Base-by-base conservation (phyloP, 1,139 yeast species). In the Blastobotrys raffinosifermentans region DNA sequence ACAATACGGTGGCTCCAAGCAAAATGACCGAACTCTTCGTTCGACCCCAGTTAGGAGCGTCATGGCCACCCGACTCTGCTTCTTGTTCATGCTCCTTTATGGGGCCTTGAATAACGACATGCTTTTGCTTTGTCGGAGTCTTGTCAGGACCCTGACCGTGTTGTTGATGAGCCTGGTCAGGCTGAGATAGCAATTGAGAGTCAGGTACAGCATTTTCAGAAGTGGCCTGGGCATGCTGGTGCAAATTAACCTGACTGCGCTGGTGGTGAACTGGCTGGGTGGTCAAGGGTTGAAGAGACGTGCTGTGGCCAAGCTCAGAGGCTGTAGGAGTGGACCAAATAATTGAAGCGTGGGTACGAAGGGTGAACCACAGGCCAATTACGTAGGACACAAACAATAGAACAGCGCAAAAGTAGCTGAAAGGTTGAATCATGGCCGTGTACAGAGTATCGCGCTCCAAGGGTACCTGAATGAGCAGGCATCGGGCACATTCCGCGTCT, bases 1-100 rank as follows among this genome's bases (percentile, higher is more conserved):
- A 91, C 26, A 87, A 63, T 9, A 89, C 49, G 0, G 98, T 91
- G 0, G 98, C 94, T 3, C 83, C 74, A 10, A 91, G 66, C 35
- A 91, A 68, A 32, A 91, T 89, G n/a, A 82, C 73, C 0, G 95
- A 74, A 3, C 96, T 84, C 60, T 89, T 89, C 13, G 70, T 67
- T 51, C 93, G 71, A 9, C 95, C 81, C 99, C 99, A 91, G 57
- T 91, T 91, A 29, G 98, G 97, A 0, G 96, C 95, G 59, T 89
- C 97, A 51, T 91, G 98, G 0, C 94, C 94, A 3, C 84, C 81
- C 8, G 62, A 63, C 29, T 57, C 65, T 2, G 22, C 32, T 3
- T 31, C 37, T 20, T 17, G 32, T 25, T 27, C 32, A 11, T 18
- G 19, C 31, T 22, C 29, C 22, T 30, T 30, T 17, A 22, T 31